These are phyloP conservation scores for Allantophomopsis lycopodina DNA, from an alignment of 2,329 filamentous ascomycete species.

Conservation along the genomic window DNA sequence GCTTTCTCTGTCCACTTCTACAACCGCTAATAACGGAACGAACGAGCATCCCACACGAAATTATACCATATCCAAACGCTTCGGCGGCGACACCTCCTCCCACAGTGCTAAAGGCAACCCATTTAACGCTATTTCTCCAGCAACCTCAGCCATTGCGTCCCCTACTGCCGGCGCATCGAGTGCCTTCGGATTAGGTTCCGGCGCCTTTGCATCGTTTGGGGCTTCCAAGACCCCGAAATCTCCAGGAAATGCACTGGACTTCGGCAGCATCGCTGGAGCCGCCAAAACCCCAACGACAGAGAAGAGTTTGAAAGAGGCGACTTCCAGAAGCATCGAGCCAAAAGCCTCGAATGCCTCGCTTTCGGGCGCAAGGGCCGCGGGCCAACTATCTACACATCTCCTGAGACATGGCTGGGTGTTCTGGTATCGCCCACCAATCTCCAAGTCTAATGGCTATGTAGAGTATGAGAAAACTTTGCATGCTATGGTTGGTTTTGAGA, in stretches of 20 bases:
- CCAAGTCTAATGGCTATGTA: constrained; percentile 74
- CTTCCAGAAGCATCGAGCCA: constrained; percentile 12
- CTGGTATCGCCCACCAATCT: constrained; percentile 93
- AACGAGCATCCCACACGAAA: constrained; percentile 45
- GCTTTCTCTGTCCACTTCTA: constrained; percentile 71
- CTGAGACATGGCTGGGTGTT: constrained; percentile 88
- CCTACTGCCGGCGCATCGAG: constrained; percentile 68
- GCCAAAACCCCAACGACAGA: constrained; percentile 44
- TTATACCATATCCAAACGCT: constrained; percentile 56
- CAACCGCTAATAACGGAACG: constrained; percentile 21
- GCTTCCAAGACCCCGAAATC: constrained; percentile 80
- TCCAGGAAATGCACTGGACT: constrained; percentile 67
- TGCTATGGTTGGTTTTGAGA: constrained; percentile 67
- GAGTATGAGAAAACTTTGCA: constrained; percentile 97
- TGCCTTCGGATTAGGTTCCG: constrained; percentile 86
- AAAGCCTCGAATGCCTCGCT: constrained; percentile 31
- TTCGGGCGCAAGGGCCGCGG: constrained; percentile 28
- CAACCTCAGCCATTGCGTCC: constrained; percentile 56
- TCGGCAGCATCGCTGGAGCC: constrained; percentile 39
- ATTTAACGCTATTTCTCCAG: constrained; percentile 63
- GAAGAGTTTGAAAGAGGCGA: constrained; percentile 42
- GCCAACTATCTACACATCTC: constrained; percentile 34
- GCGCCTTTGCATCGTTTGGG: constrained; percentile 93
- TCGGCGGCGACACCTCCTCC: constrained; percentile 59
- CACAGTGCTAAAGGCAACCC: constrained; percentile 64